These are phyloP conservation scores for Corylus avellana DNA, from an alignment of 306 rosid genomes.

Conservation along the genomic window DNA sequence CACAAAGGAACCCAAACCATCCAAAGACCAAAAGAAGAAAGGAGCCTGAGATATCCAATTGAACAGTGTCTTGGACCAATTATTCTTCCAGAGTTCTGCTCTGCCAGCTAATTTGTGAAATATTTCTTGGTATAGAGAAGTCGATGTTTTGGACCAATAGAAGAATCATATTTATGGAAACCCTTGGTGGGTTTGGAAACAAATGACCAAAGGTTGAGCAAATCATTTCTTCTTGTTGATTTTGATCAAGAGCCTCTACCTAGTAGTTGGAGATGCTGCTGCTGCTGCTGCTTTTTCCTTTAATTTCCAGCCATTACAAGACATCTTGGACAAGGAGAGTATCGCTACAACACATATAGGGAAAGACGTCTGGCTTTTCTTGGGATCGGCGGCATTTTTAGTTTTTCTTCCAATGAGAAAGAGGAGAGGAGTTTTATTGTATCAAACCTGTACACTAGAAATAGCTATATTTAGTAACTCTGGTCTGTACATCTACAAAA, in stretches of 20 bases:
- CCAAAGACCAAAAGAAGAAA: slow-evolving; percentile 76
- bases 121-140: neutral
- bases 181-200: neutral
- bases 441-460: too few relatives aligned
- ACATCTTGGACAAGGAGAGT: too few relatives aligned
- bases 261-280: neutral
- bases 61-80: neutral
- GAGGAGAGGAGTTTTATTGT: too few relatives aligned
- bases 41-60: slow-evolving; percentile 46
- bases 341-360: too few relatives aligned
- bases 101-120: neutral
- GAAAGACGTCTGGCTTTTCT: too few relatives aligned
- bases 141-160: neutral
- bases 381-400: too few relatives aligned
- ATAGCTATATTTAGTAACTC: too few relatives aligned
- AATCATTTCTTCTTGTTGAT: neutral
- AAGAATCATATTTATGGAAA: too few relatives aligned
- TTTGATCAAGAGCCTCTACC: neutral
- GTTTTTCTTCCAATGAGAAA: too few relatives aligned
- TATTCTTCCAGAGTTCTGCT: neutral
- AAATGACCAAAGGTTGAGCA: neutral
- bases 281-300: neutral
- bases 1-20: slow-evolving; percentile 69
- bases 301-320: too few relatives aligned
- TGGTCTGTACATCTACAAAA: too few relatives aligned